Percentiles rank a stretch among this genome's conserved stretches.
phyloP scores from a whole-genome alignment of 2,329 filamentous ascomycete species.

The Ilyonectria destructans region DNA sequence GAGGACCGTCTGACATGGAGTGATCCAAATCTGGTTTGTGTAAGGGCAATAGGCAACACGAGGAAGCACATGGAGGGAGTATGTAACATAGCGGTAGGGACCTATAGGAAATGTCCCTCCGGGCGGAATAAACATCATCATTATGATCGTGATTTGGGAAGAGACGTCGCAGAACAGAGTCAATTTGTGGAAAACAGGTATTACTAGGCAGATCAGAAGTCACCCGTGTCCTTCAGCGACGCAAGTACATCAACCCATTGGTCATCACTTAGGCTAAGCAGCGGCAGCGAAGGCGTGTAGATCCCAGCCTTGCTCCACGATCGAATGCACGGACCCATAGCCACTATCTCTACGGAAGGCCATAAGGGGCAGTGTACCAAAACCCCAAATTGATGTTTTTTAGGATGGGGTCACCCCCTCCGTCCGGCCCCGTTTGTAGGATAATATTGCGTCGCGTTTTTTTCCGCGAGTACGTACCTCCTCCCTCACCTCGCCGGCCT shows the following conservation, averaged over 20 bases:
- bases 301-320: conserved; percentile 9
- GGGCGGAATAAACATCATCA: conserved; percentile 18
- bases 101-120: conserved; percentile 8
- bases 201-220: neutral
- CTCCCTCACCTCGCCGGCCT: too few relatives aligned
- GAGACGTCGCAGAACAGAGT: neutral
- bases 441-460: too few relatives aligned
- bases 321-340: conserved; percentile 7
- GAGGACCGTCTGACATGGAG: conserved; percentile 13
- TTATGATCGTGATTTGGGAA: neutral
- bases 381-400: too few relatives aligned
- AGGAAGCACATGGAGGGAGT: conserved; percentile 10
- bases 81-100: conserved; percentile 9
- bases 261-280: too few relatives aligned
- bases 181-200: conserved; percentile 1
- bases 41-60: conserved; percentile 12
- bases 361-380: too few relatives aligned
- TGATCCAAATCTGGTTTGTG: conserved; percentile 13
- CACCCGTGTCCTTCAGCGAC: too few relatives aligned
- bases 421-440: too few relatives aligned
- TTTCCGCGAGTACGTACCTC: too few relatives aligned
- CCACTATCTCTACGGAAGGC: conserved; percentile 4
- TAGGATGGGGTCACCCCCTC: too few relatives aligned
- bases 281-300: neutral
- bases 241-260: too few relatives aligned